These are phyloP conservation scores for Lunasporangiospora selenospora DNA, from an alignment of 192 early-diverging fungal genomes.

Conservation along the genomic window DNA sequence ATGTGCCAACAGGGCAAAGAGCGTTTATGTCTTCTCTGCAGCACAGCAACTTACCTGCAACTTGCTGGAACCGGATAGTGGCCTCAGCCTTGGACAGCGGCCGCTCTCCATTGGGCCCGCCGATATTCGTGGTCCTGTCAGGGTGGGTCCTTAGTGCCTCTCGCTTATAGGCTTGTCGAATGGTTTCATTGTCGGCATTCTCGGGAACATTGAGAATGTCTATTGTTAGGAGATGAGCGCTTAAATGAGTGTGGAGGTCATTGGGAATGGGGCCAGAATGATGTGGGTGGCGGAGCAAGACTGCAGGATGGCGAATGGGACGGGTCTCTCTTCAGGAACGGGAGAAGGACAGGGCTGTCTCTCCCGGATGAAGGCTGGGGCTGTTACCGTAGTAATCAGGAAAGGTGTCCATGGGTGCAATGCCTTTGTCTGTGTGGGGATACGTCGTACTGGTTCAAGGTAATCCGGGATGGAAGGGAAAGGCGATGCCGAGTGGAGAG, in stretches of 20 bases:
- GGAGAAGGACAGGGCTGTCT: too few relatives aligned
- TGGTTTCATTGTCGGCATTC: conserved; percentile 67
- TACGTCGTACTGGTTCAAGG: background rate
- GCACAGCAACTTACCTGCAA: conserved; percentile 52
- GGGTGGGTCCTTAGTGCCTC: conserved; percentile 75
- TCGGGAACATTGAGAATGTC: conserved; percentile 62
- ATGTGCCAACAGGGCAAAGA: too few relatives aligned
- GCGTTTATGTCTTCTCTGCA: too few relatives aligned
- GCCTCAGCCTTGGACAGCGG: conserved; percentile 43
- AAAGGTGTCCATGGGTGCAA: conserved; percentile 27
- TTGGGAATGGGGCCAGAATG: too few relatives aligned
- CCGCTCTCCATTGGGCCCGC: conserved; percentile 36
- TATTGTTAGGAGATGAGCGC: too few relatives aligned
- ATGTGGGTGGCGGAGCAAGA: too few relatives aligned
- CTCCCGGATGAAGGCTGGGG: too few relatives aligned
- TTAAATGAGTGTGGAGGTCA: too few relatives aligned
- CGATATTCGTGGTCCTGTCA: conserved; percentile 67
- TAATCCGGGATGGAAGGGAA: background rate
- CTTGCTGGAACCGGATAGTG: conserved; percentile 65
- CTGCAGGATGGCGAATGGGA: too few relatives aligned
- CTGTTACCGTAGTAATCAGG: conserved; percentile 73
- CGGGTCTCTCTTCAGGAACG: too few relatives aligned
- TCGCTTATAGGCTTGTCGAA: conserved; percentile 83
- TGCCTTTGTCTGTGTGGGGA: conserved; percentile 2
- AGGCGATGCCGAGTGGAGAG: background rate